phyloP scores from a whole-genome alignment of 2,329 filamentous ascomycete species.

The Fusarium temperatum region DNA sequence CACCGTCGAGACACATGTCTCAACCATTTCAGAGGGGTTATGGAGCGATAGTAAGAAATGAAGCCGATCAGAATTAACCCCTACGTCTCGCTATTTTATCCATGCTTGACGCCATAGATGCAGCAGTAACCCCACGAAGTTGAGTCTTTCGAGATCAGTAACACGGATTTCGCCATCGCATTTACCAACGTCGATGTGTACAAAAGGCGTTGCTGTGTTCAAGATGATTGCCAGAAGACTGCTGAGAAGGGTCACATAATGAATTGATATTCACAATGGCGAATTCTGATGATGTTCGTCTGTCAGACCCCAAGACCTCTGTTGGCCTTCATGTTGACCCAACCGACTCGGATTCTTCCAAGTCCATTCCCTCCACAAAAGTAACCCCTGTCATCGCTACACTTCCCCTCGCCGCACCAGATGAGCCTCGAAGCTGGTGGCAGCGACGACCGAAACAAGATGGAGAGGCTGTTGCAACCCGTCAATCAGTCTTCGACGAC shows the following conservation, averaged over 20 bases:
- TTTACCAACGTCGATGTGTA: not conserved
- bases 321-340: not conserved
- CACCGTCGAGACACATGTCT: not conserved
- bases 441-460: not conserved
- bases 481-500: constrained; percentile 44
- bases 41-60: not conserved
- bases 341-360: not conserved
- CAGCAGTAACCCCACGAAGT: not conserved
- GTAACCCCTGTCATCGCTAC: not conserved
- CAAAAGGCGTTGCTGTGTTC: not conserved
- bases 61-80: not conserved
- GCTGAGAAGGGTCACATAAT: accelerated
- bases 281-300: not conserved
- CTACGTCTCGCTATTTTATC: not conserved
- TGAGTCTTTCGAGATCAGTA: not conserved
- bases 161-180: not conserved
- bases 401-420: not conserved
- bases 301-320: not conserved
- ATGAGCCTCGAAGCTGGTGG: not conserved
- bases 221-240: not conserved
- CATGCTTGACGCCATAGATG: not conserved
- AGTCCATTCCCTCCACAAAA: not conserved
- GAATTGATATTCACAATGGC: not conserved
- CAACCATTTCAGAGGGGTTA: not conserved
- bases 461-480: constrained; percentile 43